Base-by-base conservation (phyloP, 2,329 filamentous ascomycete genomes). In the Colletotrichum noveboracense region DNA sequence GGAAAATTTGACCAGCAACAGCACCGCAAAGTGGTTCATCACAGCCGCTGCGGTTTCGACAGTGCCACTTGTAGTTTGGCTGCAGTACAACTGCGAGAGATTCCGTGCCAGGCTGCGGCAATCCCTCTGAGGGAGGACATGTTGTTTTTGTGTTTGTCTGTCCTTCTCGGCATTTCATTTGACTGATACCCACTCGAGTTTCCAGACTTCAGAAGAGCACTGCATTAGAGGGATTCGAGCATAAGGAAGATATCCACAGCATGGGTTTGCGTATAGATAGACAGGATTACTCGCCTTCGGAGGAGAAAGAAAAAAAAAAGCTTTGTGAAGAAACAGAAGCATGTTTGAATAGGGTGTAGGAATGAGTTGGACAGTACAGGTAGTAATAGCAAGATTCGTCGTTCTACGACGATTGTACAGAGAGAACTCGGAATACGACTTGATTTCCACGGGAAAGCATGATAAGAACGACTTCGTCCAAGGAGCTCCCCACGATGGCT, bases 1-100 rank as follows among this genome's bases (percentile, higher is more conserved):
- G 21, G 66, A 74, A 32, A 56, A n/a, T 14, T 28, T 65, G 6
- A 65, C 71, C 43, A 74, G 71, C 71, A 74, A 74, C 66, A 70
- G 58, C 48, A 65, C 32, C 34, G 66, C 66, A 6, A 70, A 66
- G 34, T 75, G 61, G 68, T 16, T 75, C 36, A 55, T 75, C 16
- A 75, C 68, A 24, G 61, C 34, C 14, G 71, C 32, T 13, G 34
- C 66, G 26, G 26, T 55, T 8, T 48, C 16, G 21, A 48, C 66
- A 38, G 58, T 72, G 30, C 43, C 64, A 14, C 26, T 58, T 13
- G 32, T 73, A 18, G 9, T 75, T 13, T 72, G 73, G 69, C 70
- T 72, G 13, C 64, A 67, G 16, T 64, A 55, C 9, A 68, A 72
- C 30, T 75, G 69, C 32, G 56, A 72, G 21, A 32, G 10, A 5